These are phyloP conservation scores for Cerrena zonata DNA, from an alignment of 1,284 basidiomycete genomes.

Conservation along the genomic window DNA sequence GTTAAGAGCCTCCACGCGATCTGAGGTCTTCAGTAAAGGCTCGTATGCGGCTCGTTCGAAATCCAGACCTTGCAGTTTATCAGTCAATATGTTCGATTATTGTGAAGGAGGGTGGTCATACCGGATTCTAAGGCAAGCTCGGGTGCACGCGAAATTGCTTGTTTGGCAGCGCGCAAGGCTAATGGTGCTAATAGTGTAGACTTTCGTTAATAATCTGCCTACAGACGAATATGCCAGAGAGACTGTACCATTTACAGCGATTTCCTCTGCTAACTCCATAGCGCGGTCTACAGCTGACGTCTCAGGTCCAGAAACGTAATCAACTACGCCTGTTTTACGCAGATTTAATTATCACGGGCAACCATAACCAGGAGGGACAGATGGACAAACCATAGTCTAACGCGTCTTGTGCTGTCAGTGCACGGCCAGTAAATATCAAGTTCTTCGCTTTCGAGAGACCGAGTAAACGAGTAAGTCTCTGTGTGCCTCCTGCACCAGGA, in stretches of 20 bases:
- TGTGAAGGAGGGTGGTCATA: conserved; percentile 22
- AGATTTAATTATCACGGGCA: not conserved
- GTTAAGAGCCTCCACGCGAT: conserved; percentile 78
- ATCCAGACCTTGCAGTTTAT: conserved; percentile 66
- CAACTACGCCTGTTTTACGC: conserved; percentile 57
- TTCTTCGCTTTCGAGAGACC: conserved; percentile 84
- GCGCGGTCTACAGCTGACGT: conserved; percentile 63
- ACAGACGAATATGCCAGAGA: not conserved
- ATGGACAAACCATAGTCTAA: conserved; percentile 66
- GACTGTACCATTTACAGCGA: conserved; percentile 62
- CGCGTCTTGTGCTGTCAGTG: conserved; percentile 65
- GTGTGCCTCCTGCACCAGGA: conserved; percentile 92
- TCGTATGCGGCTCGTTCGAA: conserved; percentile 87
- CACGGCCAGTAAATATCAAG: conserved; percentile 74
- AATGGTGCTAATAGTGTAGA: conserved; percentile 61
- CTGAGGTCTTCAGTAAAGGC: conserved; percentile 70
- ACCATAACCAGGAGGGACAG: not conserved
- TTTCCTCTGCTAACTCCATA: conserved; percentile 57
- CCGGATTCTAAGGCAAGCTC: conserved; percentile 75
- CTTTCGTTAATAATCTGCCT: not conserved
- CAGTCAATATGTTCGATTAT: no score
- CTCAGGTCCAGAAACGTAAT: conserved; percentile 64
- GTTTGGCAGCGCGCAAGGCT: conserved; percentile 83
- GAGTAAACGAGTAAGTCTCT: conserved; percentile 76
- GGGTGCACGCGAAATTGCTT: conserved; percentile 76